phyloP scores from a whole-genome alignment of 1,284 basidiomycete genomes.

The Ceratobasidium sp. region DNA sequence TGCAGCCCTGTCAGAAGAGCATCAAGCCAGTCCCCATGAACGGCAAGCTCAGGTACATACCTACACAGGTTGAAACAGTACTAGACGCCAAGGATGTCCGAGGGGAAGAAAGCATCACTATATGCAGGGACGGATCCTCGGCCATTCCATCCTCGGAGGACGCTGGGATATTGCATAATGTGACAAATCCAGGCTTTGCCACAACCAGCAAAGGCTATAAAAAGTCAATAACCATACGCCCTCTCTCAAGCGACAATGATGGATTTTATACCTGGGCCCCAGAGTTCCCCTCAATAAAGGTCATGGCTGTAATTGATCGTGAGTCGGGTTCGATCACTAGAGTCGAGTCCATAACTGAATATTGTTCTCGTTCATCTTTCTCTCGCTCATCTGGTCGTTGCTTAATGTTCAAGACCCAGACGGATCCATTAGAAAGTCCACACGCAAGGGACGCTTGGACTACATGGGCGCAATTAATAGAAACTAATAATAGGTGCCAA shows the following conservation, averaged over 20 bases:
- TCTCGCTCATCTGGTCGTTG: slow-evolving; percentile 54
- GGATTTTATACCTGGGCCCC: slow-evolving; percentile 57
- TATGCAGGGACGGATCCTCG: slow-evolving; percentile 1
- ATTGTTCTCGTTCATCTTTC: slow-evolving; percentile 50
- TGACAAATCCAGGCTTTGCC: slow-evolving; percentile 31
- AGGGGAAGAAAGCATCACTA: slow-evolving; percentile 2
- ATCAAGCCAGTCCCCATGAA: slow-evolving; percentile 50
- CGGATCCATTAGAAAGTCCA: slow-evolving; percentile 62
- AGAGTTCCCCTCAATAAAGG: slow-evolving; percentile 48
- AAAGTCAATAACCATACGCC: slow-evolving; percentile 43
- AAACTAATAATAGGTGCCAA: slow-evolving; percentile 33
- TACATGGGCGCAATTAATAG: slow-evolving; percentile 28
- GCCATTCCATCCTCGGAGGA: slow-evolving; percentile 5
- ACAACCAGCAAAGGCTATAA: slow-evolving; percentile 32
- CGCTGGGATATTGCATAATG: slow-evolving; percentile 1
- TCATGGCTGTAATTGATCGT: slow-evolving; percentile 23
- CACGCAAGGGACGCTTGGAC: slow-evolving; percentile 47
- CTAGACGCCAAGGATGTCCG: slow-evolving; percentile 57
- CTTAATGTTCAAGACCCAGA: slow-evolving; percentile 61
- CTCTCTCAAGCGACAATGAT: slow-evolving; percentile 62
- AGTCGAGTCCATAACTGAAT: slow-evolving; percentile 48
- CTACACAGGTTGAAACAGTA: slow-evolving; percentile 55
- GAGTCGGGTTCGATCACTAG: slow-evolving; percentile 9
- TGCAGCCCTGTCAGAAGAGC: slow-evolving; percentile 58
- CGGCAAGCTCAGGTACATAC: slow-evolving; percentile 53